Percentiles rank a stretch among this genome's conserved stretches.
Conservation (phyloP, 345 rosid species). For the Odontarrhena argentea region DNA sequence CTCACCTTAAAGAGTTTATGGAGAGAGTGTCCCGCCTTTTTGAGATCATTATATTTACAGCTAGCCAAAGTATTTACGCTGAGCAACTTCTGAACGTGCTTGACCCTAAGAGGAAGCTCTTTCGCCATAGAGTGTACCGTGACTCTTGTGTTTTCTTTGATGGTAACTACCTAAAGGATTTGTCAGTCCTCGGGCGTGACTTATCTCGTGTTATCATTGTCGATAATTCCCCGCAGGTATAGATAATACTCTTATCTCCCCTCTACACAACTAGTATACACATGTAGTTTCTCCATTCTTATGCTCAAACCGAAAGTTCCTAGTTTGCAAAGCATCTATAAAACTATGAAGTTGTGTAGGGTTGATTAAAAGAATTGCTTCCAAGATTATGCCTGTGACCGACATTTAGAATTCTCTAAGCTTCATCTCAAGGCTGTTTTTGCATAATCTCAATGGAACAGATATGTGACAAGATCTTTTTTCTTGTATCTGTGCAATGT, state of each 20-base stretch:
- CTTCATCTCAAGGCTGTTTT: slow-evolving; percentile 19
- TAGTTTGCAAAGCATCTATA: slow-evolving; percentile 1
- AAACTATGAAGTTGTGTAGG: neutral
- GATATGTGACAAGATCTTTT: neutral
- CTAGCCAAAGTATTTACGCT: slow-evolving; percentile 97
- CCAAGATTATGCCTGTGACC: neutral
- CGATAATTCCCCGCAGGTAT: slow-evolving; percentile 99
- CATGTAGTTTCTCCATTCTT: neutral
- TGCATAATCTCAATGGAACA: slow-evolving; percentile 8
- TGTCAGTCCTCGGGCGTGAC: slow-evolving; percentile 95
- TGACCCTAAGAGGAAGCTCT: slow-evolving; percentile 91
- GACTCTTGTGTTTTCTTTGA: slow-evolving; percentile 95
- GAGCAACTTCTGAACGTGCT: slow-evolving; percentile 97
- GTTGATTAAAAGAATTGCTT: neutral
- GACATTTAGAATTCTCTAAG: neutral
- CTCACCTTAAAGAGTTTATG: slow-evolving; percentile 85
- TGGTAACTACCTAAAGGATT: slow-evolving; percentile 93
- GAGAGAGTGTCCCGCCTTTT: slow-evolving; percentile 82
- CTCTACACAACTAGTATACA: neutral
- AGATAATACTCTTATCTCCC: neutral
- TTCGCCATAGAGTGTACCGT: slow-evolving; percentile 92
- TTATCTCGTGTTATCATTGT: slow-evolving; percentile 79
- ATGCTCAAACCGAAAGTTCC: neutral
- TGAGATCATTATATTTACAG: slow-evolving; percentile 94
- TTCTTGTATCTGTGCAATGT: neutral